These are phyloP conservation scores for Pseudogymnoascus sp. DNA, from an alignment of 2,329 filamentous ascomycete genomes.

Conservation along the genomic window DNA sequence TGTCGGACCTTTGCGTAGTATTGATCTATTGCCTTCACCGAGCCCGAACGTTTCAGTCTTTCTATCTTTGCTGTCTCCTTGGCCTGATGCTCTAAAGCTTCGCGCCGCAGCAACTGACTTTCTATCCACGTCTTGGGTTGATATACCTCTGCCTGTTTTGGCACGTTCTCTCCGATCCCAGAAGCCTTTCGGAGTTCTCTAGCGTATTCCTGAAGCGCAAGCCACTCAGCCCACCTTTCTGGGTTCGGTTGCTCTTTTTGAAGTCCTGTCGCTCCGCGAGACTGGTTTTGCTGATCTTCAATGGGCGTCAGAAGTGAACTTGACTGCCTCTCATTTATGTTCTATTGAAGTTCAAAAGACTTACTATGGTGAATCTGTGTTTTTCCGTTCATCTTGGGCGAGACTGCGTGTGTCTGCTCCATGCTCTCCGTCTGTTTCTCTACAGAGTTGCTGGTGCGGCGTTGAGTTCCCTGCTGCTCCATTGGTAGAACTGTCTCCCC, in stretches of 20 bases:
- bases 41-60: too few relatives aligned
- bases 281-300: background rate
- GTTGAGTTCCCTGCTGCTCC: background rate
- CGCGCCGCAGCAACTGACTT: too few relatives aligned
- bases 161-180: background rate
- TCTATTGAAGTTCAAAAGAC: background rate
- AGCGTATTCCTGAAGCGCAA: too few relatives aligned
- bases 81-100: too few relatives aligned
- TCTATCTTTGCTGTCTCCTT: too few relatives aligned
- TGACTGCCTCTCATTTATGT: background rate
- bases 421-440: background rate
- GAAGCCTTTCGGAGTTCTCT: background rate
- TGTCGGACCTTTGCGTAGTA: too few relatives aligned
- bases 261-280: background rate
- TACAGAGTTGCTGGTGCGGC: background rate
- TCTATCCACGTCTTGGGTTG: background rate
- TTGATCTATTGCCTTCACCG: too few relatives aligned
- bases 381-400: background rate
- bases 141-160: background rate
- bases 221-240: too few relatives aligned
- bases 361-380: background rate
- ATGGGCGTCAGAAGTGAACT: background rate
- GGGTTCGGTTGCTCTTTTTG: background rate
- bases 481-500: background rate
- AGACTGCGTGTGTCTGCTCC: background rate